Evolutionary conservation across 768 basidiomycete genomes (phyloP), one percentile per base, ranked within the genome.

Genomic region (Tricholomella constricta): DNA sequence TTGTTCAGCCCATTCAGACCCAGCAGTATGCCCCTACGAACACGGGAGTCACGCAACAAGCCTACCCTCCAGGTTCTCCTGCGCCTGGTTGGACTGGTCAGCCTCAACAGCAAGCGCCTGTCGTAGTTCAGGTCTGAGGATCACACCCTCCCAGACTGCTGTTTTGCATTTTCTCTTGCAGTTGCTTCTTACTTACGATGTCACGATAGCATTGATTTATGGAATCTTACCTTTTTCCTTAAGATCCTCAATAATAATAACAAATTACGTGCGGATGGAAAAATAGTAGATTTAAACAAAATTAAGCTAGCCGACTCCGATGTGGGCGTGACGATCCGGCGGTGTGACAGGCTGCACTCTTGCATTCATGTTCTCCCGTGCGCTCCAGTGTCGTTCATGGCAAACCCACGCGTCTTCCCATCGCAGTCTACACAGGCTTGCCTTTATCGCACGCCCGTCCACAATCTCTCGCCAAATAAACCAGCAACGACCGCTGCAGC

Each of bases 81-180:
- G 23, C 38, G 25, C 43, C 51, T 27, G 60, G 54, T 29, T 61
- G 57, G 57, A 45, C 51, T 22, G 60, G 54, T 14, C 46, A 55
- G 27, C 54, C 57, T 15, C 54, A 55, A 32, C 55, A 44, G 17
- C 31, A 35, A 7, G 54, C 54, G 11, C 41, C 37, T 47, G 6
- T 43, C 11, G 17, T 31, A 31, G 6, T 11, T 6, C 29, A 31
- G 29, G 29, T 31, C 29, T 31, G 29, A 31, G 11, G 29, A 11
- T n/a, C 29, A 31, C 29, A 31, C 6, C 29, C 11, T 11, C 6
- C 29, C 29, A 11, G n/a, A n/a, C n/a, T n/a, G n/a, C n/a, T n/a
- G 31, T 23, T 20, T 26, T 17, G 2, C 17, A 8, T 15, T 32
- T 2, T 20, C 11, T 47, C 17, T 31, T 17, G 6, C 38, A 40